Conservation (phyloP, 164 flowering plant genomes). For the Vitis rotundifolia region DNA sequence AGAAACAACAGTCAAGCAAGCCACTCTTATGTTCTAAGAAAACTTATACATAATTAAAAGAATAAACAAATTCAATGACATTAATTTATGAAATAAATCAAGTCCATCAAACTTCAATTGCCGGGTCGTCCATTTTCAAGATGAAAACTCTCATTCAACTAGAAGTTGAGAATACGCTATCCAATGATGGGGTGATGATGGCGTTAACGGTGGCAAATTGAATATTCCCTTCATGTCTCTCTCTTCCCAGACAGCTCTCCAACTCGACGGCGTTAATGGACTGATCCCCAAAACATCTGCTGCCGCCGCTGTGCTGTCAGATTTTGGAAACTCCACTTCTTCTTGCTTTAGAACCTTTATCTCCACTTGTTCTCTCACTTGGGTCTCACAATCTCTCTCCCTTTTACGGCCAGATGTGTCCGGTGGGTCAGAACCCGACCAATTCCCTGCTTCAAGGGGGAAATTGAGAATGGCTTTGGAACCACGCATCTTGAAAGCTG, state of each 20-base stretch:
- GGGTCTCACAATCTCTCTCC: constrained; percentile 3
- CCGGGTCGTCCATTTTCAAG: too few relatives aligned
- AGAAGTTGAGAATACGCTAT: too few relatives aligned
- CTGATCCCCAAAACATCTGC: not conserved
- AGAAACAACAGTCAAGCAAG: too few relatives aligned
- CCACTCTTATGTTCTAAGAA: too few relatives aligned
- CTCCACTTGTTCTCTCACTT: not conserved
- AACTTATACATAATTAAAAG: too few relatives aligned
- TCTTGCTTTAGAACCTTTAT: constrained; percentile 26
- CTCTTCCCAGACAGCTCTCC: constrained; percentile 1
- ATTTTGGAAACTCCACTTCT: constrained; percentile 8
- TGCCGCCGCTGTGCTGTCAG: not conserved
- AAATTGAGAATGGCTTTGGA: constrained; percentile 58
- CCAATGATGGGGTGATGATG: too few relatives aligned
- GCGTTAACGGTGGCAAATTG: too few relatives aligned
- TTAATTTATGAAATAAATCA: too few relatives aligned
- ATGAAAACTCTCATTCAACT: too few relatives aligned
- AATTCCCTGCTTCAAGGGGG: constrained; percentile 42
- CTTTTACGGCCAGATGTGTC: not conserved
- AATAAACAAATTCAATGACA: too few relatives aligned
- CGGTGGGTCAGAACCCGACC: not conserved
- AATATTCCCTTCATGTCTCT: too few relatives aligned
- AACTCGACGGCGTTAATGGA: constrained; percentile 39
- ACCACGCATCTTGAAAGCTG: constrained; percentile 59
- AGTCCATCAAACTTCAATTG: too few relatives aligned